These are phyloP conservation scores for Yamadazyma sp. DNA, from an alignment of 805 yeast species.

Conservation along the genomic window DNA sequence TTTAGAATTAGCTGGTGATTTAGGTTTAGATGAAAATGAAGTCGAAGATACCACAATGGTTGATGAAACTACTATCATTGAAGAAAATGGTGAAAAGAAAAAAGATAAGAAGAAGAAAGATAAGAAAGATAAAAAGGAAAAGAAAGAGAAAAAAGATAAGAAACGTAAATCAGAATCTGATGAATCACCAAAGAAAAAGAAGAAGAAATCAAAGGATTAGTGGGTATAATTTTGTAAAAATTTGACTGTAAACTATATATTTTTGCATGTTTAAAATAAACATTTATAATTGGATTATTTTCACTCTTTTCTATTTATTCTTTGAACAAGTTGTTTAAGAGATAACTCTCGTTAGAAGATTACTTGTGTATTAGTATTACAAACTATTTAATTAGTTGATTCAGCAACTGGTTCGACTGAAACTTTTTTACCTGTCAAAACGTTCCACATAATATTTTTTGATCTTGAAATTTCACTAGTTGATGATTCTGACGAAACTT, in stretches of 20 bases:
- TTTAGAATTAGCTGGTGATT: slow-evolving; percentile 61
- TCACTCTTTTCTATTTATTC: background rate
- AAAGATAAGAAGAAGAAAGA: slow-evolving; percentile 27
- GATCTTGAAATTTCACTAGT: slow-evolving; percentile 51
- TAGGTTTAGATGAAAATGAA: slow-evolving; percentile 36
- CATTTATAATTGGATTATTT: background rate
- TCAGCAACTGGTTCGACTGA: background rate
- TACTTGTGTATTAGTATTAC: slow-evolving; percentile 1
- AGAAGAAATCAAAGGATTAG: slow-evolving; percentile 46
- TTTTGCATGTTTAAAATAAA: slow-evolving; percentile 26
- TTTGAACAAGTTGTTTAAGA: no score
- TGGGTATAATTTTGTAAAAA: slow-evolving; percentile 7
- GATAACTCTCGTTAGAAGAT: no score
- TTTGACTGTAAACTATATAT: slow-evolving; percentile 22
- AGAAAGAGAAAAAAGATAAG: slow-evolving; percentile 31
- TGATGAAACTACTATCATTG: slow-evolving; percentile 17
- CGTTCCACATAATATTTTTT: slow-evolving; percentile 11
- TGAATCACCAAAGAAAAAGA: slow-evolving; percentile 35
- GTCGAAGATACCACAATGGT: slow-evolving; percentile 17
- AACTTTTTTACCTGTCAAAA: slow-evolving; percentile 3
- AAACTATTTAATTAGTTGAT: background rate
- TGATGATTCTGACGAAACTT: slow-evolving; percentile 40
- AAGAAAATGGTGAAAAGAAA: slow-evolving; percentile 24
- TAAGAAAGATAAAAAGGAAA: slow-evolving; percentile 30
- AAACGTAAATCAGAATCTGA: slow-evolving; percentile 30